Percentiles rank a stretch among this genome's conserved stretches.
Conservation (phyloP, 768 basidiomycete species). For the Leucocoprinus birnbaumii region DNA sequence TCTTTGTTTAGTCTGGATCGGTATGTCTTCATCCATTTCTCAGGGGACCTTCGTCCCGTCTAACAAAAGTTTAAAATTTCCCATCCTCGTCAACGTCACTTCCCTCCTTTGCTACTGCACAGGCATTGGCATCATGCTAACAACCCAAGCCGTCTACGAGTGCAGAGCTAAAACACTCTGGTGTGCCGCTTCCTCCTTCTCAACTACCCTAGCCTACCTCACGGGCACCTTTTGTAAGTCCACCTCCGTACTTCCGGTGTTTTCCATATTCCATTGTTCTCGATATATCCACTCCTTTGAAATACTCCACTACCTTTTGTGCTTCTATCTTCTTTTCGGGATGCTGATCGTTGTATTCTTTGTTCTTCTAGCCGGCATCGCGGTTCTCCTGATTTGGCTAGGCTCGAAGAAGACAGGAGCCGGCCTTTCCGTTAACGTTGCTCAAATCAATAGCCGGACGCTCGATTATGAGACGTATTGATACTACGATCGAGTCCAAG, state of each 20-base stretch:
- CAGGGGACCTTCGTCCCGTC: not conserved
- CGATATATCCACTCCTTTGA: no score
- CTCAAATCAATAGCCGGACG: slow-evolving; percentile 19
- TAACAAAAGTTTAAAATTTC: not conserved
- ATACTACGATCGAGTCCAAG: not conserved
- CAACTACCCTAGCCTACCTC: slow-evolving; percentile 29
- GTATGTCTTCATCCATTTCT: slow-evolving; percentile 16
- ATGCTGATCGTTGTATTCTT: not conserved
- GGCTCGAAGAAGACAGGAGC: slow-evolving; percentile 21
- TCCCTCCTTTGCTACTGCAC: not conserved
- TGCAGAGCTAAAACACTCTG: slow-evolving; percentile 27
- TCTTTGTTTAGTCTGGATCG: slow-evolving; percentile 28
- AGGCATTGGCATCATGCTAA: slow-evolving; percentile 32
- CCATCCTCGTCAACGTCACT: slow-evolving; percentile 1
- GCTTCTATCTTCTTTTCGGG: not conserved
- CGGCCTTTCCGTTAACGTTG: slow-evolving; percentile 27
- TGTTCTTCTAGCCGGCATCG: slow-evolving; percentile 17
- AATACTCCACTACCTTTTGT: no score
- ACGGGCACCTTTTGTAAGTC: slow-evolving; percentile 28
- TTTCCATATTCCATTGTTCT: no score
- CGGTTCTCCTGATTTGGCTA: slow-evolving; percentile 21
- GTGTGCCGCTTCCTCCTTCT: slow-evolving; percentile 31
- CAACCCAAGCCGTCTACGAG: slow-evolving; percentile 28
- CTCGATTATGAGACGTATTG: slow-evolving; percentile 7
- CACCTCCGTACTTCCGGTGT: no score